Base-by-base conservation (phyloP, 2,329 filamentous ascomycete genomes). In the Huntiella omanensis region DNA sequence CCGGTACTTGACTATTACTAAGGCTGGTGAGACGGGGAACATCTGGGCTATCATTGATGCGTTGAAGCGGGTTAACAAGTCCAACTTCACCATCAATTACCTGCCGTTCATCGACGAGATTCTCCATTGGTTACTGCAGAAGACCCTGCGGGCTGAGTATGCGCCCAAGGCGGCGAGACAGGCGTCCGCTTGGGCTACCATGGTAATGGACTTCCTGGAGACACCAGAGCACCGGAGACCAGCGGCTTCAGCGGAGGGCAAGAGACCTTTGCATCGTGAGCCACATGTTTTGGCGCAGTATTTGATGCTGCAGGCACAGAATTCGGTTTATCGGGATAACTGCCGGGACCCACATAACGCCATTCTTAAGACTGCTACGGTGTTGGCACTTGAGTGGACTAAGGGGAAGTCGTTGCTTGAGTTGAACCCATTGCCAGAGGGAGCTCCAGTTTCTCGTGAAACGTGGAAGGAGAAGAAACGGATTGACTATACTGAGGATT, bases 141-240 rank as follows among this genome's bases (percentile, higher is more conserved):
- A 62, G 55, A 67, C 70, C 39, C 52, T 64, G 47, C 53, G 58
- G 39, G 58, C 55, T 51, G 56, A 51, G 15, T 66, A 59, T 57
- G 54, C 57, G 35, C 53, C 55, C 47, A 52, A 50, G 11, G 53
- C 60, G 54, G 66, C 66, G 11, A 55, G 56, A 36, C 58, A 64
- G 56, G 65, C 68, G 2, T 57, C 68, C 45, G 61, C 56, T 49
- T 68, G 66, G 63, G 60, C 62, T 5, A 62, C 68, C 49, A 56
- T 64, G 49, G 57, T 75, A 12, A 50, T 73, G 46, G 69, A 73
- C 40, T 55, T 73, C 50, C 56, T 73, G 38, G 60, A 71, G 53
- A 59, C 64, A 19, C 56, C 62, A 11, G 57, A 55, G 16, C 69
- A 72, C 43, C 16, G 17, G 11, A 34, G 33, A 52, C 47, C 52